Evolutionary conservation across 2,329 filamentous ascomycete species (phyloP), one percentile per base, ranked within the genome.

Genomic region (Ophiostoma quercus): DNA sequence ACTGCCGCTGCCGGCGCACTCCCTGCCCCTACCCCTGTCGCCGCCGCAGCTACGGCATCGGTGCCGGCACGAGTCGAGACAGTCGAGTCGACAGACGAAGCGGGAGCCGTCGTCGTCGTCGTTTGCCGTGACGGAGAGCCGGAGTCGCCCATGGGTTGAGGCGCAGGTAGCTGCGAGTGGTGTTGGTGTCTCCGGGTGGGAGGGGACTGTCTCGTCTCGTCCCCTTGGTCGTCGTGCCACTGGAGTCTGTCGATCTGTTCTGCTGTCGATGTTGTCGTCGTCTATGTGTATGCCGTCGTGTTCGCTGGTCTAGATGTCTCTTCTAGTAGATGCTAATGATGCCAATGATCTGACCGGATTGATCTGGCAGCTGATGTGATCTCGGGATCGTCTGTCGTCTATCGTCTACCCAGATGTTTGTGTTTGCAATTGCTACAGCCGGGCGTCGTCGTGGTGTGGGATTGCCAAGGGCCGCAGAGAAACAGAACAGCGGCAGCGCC

Each of bases 101-200:
- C 41, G 29, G 68, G 47, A 41, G 43, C 68, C 14, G 70, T 62
- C 41, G 68, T 51, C 37, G 68, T 63, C 34, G 34, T 34, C 34
- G 34, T 34, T 67, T 71, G 43, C 68, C 67, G 63, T 69, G 72
- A 69, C 68, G 70, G 68, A 68, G 69, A 54, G 71, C 69, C 60
- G 68, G 70, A 69, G 69, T 66, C 70, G 66, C 69, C 63, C 71
- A 73, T 73, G 66, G 66, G 62, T 65, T 70, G 70, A 47, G 65
- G 65, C 37, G 41, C 22, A 14, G 37, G 6, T 34, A 34, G 34
- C 9, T 11, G 62, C 16, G 29, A 39, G 22, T 37, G 32, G 32
- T 8, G n/a, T 41, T 22, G 32, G 8, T 22, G 34, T 65, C 32
- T 39, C 62, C 62, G 62, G 60, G 32, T 9, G 16, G 34, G 5